Evolutionary conservation across 805 yeast species (phyloP).

Genomic region (Pichia kluyveri): DNA sequence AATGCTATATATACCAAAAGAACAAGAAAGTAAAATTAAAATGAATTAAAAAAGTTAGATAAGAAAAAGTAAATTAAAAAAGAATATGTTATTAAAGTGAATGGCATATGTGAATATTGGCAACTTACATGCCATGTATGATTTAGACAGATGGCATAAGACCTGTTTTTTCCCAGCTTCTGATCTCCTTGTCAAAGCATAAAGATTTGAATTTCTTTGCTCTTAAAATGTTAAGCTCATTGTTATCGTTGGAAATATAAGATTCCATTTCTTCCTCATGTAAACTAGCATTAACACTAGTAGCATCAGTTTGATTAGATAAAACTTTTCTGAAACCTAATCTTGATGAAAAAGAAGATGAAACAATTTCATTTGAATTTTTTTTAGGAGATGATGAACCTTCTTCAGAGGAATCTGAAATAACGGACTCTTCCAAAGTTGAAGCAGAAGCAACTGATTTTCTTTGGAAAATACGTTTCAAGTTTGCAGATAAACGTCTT

Average conservation of each 20-base stretch:
- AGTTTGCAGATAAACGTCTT: not conserved
- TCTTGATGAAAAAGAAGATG: not conserved
- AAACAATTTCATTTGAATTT: not conserved
- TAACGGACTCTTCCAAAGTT: not conserved
- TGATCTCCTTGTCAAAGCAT: not conserved
- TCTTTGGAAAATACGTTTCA: not conserved
- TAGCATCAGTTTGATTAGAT: not conserved
- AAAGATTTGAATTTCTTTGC: slow-evolving; percentile 3
- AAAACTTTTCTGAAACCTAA: not conserved
- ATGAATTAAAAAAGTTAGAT: not conserved
- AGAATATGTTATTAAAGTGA: not conserved
- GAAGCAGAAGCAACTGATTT: not conserved
- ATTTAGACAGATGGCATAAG: not conserved
- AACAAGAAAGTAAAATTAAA: too few relatives aligned
- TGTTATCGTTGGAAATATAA: slow-evolving; percentile 1
- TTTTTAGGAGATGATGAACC: not conserved
- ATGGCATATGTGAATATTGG: too few relatives aligned
- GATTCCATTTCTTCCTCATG: not conserved
- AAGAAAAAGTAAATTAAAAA: not conserved
- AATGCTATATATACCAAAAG: too few relatives aligned
- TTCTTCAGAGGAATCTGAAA: not conserved
- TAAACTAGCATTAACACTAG: not conserved
- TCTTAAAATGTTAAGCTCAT: not conserved
- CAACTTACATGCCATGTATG: too few relatives aligned
- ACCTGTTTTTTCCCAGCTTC: slow-evolving; percentile 6